Conservation (phyloP, 2,329 filamentous ascomycete genomes). For the Coccinonectria pachysandricola region DNA sequence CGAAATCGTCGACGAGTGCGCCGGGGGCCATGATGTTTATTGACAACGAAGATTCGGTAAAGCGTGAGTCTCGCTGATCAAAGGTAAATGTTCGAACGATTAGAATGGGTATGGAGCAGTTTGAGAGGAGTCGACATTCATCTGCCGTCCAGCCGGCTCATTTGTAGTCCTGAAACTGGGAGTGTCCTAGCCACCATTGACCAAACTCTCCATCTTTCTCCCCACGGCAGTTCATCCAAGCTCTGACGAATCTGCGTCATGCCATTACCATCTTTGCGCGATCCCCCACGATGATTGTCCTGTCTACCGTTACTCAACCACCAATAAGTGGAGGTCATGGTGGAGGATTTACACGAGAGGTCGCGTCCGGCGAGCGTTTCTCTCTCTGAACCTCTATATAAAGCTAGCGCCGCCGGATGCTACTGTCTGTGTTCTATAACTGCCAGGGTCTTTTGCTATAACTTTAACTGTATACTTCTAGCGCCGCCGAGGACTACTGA, state of each 20-base stretch:
- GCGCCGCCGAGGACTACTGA: constrained; percentile 10
- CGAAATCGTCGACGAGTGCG: constrained; percentile 15
- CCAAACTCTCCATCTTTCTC: constrained; percentile 8
- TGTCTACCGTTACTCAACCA: constrained; percentile 7
- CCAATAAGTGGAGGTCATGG: constrained; percentile 12
- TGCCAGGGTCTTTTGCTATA: too few species aligned
- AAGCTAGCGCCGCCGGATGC: constrained; percentile 14
- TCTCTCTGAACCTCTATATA: constrained; percentile 6
- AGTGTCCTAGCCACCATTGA: constrained; percentile 1
- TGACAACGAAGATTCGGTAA: too few species aligned
- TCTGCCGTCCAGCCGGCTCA: constrained; percentile 6
- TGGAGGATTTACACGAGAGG: constrained; percentile 9
- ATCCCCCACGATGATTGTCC: constrained; percentile 11
- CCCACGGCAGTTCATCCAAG: constrained; percentile 9
- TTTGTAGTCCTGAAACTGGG: too few species aligned
- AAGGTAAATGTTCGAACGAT: too few species aligned
- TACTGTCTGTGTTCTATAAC: too few species aligned
- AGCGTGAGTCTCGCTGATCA: too few species aligned
- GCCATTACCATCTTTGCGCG: constrained; percentile 9
- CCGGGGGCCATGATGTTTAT: constrained; percentile 19
- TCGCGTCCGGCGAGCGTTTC: constrained; percentile 13
- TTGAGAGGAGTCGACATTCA: constrained; percentile 6
- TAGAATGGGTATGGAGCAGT: too few species aligned
- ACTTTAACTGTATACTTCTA: constrained; percentile 3
- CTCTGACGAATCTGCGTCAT: constrained; percentile 15